phyloP scores from a whole-genome alignment of 331 rosid species.

The Quercus phellos region DNA sequence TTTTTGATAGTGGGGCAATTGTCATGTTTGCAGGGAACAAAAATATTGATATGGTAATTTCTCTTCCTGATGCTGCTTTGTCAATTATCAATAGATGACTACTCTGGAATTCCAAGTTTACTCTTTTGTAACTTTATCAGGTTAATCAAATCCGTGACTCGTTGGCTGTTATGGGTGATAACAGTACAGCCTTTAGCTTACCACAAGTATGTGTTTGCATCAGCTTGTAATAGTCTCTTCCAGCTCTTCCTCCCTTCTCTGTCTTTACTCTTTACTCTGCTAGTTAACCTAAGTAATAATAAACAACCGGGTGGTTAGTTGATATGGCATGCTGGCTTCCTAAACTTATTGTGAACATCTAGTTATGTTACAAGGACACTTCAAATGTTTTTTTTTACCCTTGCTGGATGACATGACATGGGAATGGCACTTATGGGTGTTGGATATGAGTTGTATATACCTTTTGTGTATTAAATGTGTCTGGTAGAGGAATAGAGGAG shows the following conservation, averaged over 20 bases:
- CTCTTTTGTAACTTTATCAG: constrained; percentile 42
- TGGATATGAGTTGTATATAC: background rate
- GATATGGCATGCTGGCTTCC: background rate
- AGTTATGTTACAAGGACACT: background rate
- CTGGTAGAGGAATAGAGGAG: constrained; percentile 3
- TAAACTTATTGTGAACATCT: background rate
- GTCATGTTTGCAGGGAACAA: constrained; percentile 72
- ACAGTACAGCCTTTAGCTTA: constrained; percentile 91
- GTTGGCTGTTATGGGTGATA: constrained; percentile 93
- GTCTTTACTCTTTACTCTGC: background rate
- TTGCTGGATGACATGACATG: constrained; percentile 17
- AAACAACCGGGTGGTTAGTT: background rate
- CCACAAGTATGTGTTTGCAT: constrained; percentile 70
- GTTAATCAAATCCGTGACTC: constrained; percentile 95
- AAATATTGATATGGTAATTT: constrained; percentile 78
- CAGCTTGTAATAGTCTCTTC: constrained; percentile 4
- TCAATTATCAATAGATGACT: background rate
- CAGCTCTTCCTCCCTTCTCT: background rate
- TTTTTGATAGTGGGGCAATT: constrained; percentile 15
- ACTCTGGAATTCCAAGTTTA: constrained; percentile 17
- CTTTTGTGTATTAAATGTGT: constrained; percentile 2
- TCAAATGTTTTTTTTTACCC: background rate
- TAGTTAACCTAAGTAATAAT: background rate
- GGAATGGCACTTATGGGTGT: background rate
- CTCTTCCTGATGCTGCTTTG: constrained; percentile 22